A percentile compares a stretch with the other conserved stretches of the same genome.
These are phyloP conservation scores for Verticillium dahliae DNA, from an alignment of 2,329 filamentous ascomycete genomes.

Conservation along the genomic window DNA sequence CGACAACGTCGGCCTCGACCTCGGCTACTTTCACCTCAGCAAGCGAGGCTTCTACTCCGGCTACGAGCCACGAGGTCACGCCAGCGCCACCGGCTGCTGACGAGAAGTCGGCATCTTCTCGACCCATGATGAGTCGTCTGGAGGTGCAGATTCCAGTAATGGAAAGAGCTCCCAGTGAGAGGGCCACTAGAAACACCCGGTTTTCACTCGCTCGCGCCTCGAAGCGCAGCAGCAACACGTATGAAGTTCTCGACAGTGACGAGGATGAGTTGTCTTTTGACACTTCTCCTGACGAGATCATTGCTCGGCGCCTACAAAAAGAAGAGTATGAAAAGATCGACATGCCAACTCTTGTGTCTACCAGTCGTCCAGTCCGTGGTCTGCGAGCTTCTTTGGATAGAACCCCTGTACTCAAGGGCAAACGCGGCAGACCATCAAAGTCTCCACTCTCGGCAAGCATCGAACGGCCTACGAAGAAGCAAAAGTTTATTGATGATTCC, in stretches of 20 bases:
- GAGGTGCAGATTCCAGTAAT: slow-evolving; percentile 24
- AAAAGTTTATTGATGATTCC: neutral
- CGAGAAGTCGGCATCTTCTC: neutral
- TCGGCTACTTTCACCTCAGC: slow-evolving; percentile 23
- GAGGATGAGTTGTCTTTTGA: slow-evolving; percentile 26
- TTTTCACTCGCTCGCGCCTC: slow-evolving; percentile 29
- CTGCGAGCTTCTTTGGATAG: slow-evolving; percentile 6
- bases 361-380: neutral
- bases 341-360: neutral
- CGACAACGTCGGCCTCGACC: slow-evolving; percentile 27
- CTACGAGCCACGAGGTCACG: slow-evolving; percentile 34
- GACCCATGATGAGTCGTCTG: slow-evolving; percentile 10
- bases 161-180: slow-evolving; percentile 32
- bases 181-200: slow-evolving; percentile 39
- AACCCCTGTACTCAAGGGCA: slow-evolving; percentile 2
- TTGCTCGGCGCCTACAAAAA: slow-evolving; percentile 26
- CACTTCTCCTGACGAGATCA: slow-evolving; percentile 17
- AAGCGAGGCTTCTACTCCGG: slow-evolving; percentile 33
- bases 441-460: neutral
- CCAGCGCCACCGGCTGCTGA: slow-evolving; percentile 22
- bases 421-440: neutral
- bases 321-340: slow-evolving; percentile 18
- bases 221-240: slow-evolving; percentile 24
- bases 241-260: slow-evolving; percentile 33
- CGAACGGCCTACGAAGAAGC: slow-evolving; percentile 3